Evolutionary conservation across 225 moss, liverwort and hornwort genomes (phyloP).

Genomic region (Bryum argenteum): DNA sequence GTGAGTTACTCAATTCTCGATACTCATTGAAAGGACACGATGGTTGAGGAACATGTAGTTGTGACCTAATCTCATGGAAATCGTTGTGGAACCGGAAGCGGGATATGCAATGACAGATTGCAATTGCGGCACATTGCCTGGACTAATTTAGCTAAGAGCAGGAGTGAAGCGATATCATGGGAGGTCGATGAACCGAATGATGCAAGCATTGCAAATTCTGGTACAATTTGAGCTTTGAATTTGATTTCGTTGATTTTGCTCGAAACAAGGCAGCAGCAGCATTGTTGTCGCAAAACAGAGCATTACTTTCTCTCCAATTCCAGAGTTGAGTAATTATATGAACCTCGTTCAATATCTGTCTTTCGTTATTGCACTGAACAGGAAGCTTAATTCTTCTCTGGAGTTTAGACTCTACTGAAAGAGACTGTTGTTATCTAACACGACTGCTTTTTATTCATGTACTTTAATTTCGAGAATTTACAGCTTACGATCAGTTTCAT

Average conservation of each 20-base stretch:
- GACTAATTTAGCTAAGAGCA: background rate
- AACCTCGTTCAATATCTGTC: background rate
- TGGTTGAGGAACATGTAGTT: conserved; percentile 21
- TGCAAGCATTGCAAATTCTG: background rate
- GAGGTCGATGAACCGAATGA: conserved; percentile 4
- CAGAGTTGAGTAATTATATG: background rate
- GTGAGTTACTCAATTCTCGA: too few species aligned
- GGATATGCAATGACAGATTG: conserved; percentile 3
- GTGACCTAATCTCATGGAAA: conserved; percentile 10
- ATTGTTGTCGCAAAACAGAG: background rate
- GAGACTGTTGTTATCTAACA: too few species aligned
- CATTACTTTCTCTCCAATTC: background rate
- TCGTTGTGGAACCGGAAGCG: background rate
- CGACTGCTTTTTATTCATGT: too few species aligned
- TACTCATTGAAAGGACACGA: conserved; percentile 34
- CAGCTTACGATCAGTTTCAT: too few species aligned
- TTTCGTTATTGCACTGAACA: background rate
- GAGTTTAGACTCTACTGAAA: too few species aligned
- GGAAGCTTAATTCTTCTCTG: too few species aligned
- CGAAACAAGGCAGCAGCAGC: background rate
- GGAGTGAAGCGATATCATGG: background rate
- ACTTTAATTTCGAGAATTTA: too few species aligned
- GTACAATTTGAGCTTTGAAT: conserved; percentile 2
- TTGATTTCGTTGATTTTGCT: background rate
- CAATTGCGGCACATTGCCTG: background rate